Conservation (phyloP, 2,329 filamentous ascomycete species). For the Cytospora paraplurivora region DNA sequence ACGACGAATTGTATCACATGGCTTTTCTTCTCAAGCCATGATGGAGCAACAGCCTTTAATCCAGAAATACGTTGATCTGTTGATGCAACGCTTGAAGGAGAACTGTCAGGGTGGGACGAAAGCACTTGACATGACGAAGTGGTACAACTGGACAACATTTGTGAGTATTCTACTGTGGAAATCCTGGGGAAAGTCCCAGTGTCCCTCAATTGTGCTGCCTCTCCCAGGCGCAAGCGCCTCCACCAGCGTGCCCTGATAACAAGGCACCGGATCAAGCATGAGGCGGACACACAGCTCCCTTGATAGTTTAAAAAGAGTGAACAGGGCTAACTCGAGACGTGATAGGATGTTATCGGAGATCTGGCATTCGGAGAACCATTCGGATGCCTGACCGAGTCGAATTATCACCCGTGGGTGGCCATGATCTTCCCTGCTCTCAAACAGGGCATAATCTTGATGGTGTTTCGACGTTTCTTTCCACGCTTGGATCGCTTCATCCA, state of each 20-base stretch:
- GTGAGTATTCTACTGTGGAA: background rate
- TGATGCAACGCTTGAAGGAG: slow-evolving; percentile 34
- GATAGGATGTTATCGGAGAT: slow-evolving; percentile 27
- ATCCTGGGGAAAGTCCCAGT: no score
- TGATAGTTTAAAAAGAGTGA: background rate
- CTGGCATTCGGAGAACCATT: slow-evolving; percentile 29
- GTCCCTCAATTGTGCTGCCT: no score
- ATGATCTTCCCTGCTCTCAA: slow-evolving; percentile 14
- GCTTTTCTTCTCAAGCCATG: slow-evolving; percentile 22
- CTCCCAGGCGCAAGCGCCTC: background rate
- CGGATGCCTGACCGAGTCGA: slow-evolving; percentile 8
- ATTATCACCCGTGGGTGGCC: slow-evolving; percentile 20
- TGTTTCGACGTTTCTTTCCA: slow-evolving; percentile 8
- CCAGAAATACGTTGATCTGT: slow-evolving; percentile 14
- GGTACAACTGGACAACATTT: slow-evolving; percentile 39
- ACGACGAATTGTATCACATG: slow-evolving; percentile 17
- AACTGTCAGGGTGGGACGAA: slow-evolving; percentile 28
- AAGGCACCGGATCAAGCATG: background rate
- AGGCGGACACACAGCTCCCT: background rate
- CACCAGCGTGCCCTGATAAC: no score
- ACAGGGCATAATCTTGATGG: background rate
- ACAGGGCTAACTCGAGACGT: background rate
- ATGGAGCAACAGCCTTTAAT: slow-evolving; percentile 23
- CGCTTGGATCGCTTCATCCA: background rate
- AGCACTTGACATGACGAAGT: slow-evolving; percentile 33